phyloP scores from a whole-genome alignment of 179 eudicot species.

The Patellifolia procumbens region DNA sequence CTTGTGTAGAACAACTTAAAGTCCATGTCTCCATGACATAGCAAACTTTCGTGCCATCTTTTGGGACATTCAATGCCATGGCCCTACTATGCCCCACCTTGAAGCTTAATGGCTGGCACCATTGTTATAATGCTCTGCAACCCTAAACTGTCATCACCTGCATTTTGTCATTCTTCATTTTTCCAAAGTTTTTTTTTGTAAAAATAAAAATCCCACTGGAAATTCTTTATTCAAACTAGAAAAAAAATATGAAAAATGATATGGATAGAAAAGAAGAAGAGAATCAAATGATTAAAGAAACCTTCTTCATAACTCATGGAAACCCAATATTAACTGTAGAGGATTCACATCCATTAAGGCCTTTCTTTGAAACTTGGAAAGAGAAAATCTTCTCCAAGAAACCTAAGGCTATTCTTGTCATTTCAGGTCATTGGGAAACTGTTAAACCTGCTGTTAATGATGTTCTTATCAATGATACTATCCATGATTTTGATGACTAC shows the following conservation, averaged over 20 bases:
- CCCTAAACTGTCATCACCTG: not conserved
- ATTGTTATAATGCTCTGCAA: not conserved
- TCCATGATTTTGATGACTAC: conserved; percentile 56
- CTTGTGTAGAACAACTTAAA: too few relatives aligned
- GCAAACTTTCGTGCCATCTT: not conserved
- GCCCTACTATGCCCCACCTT: not conserved
- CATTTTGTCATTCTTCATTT: not conserved
- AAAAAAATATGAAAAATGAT: not conserved
- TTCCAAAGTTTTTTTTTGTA: too few relatives aligned
- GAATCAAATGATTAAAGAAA: conserved; percentile 20
- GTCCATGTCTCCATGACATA: too few relatives aligned
- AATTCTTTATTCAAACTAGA: not conserved
- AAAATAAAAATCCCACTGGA: not conserved
- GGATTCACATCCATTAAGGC: conserved; percentile 51
- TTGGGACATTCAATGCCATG: not conserved
- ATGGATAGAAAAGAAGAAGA: not conserved
- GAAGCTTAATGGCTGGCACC: not conserved
- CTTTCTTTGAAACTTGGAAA: conserved; percentile 47
- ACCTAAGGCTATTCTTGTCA: conserved; percentile 52
- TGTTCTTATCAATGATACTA: conserved; percentile 40
- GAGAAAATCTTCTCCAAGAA: conserved; percentile 25
- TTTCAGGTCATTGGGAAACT: conserved; percentile 82
- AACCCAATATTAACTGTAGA: conserved; percentile 58
- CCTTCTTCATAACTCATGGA: conserved; percentile 66
- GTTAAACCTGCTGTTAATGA: conserved; percentile 47